Base-by-base conservation (phyloP, 2,329 filamentous ascomycete genomes). In the Fusarium sp. region DNA sequence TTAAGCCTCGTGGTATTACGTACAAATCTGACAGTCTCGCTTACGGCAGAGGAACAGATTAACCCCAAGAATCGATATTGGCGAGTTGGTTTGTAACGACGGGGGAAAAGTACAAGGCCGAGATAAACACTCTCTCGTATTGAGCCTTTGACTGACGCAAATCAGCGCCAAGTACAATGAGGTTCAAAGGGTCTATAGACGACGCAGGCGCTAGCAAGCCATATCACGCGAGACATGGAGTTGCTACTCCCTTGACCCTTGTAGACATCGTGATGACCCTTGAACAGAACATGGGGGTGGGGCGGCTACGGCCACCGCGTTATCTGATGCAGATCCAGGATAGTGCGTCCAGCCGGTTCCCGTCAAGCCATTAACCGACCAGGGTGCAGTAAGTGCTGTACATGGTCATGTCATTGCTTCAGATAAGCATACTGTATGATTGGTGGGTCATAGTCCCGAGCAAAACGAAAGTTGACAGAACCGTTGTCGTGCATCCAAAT, bases 201-300 rank as follows among this genome's bases (percentile, higher is more conserved):
- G n/a, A 15, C 25, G 13, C n/a, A 35, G 39, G 47, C 29, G 47
- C 38, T 29, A 35, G 22, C 25, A 47, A 42, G 36, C 40, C 32
- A 34, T 29, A 34, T 46, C 46, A 36, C 29, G 52, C 45, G 29
- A 50, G 42, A 50, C 38, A 15, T 8, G 25, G 36, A 38, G 44
- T 35, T 50, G 9, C 31, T 34, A 49, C 52, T 41, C 40, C 40
- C 49, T 60, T 49, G 55, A 60, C 43, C 58, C 58, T 36, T 53
- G 58, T 44, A 29, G 39, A 47, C 43, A 41, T 60, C 48, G 26
- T 32, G 31, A 46, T 54, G 44, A 29, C 42, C 50, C 38, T 43
- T 55, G 34, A 35, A 29, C n/a, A 49, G 43, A 43, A 55, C 36
- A 38, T 32, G 44, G 36, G 39, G 45, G 19, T 9, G 10, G 44